Percentiles rank a stretch among this genome's conserved stretches.
Conservation (phyloP, 1,284 basidiomycete species). For the Phellopilus nigrolimitatus region DNA sequence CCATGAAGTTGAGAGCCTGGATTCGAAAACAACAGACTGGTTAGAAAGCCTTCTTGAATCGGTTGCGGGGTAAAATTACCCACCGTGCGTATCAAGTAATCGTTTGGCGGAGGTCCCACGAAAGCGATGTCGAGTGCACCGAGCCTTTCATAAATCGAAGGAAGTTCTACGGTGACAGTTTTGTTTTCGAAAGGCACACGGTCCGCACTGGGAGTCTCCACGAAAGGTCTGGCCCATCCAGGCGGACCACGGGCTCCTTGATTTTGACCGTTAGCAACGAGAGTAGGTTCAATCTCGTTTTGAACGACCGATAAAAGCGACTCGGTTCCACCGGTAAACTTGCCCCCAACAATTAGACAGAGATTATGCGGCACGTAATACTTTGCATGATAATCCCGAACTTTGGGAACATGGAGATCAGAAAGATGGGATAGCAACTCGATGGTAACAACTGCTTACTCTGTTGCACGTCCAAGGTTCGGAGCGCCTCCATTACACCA, state of each 20-base stretch:
- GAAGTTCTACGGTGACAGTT: constrained; percentile 80
- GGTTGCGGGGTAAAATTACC: no score
- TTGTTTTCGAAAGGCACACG: constrained; percentile 54
- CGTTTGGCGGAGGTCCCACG: constrained; percentile 72
- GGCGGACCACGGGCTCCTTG: constrained; percentile 60
- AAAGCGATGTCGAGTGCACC: constrained; percentile 84
- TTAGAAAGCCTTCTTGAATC: no score
- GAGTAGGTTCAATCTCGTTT: constrained; percentile 74
- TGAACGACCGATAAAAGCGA: constrained; percentile 77
- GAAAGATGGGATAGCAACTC: constrained; percentile 16
- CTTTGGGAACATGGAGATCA: constrained; percentile 36
- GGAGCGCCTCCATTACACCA: constrained; percentile 88
- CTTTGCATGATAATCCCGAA: constrained; percentile 83
- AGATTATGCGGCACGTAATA: constrained; percentile 97
- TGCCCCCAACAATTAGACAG: constrained; percentile 78
- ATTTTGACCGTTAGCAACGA: constrained; percentile 71
- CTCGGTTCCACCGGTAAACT: constrained; percentile 64
- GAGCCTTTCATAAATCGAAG: constrained; percentile 95
- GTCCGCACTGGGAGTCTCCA: constrained; percentile 78
- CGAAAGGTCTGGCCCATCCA: constrained; percentile 92
- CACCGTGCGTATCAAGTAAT: constrained; percentile 76
- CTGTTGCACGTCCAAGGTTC: constrained; percentile 84
- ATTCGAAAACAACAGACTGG: no score
- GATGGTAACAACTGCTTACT: constrained; percentile 62
- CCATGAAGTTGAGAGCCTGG: constrained; percentile 82